These are phyloP conservation scores for Articulospora tetracladia DNA, from an alignment of 495 filamentous ascomycete species.

Conservation along the genomic window DNA sequence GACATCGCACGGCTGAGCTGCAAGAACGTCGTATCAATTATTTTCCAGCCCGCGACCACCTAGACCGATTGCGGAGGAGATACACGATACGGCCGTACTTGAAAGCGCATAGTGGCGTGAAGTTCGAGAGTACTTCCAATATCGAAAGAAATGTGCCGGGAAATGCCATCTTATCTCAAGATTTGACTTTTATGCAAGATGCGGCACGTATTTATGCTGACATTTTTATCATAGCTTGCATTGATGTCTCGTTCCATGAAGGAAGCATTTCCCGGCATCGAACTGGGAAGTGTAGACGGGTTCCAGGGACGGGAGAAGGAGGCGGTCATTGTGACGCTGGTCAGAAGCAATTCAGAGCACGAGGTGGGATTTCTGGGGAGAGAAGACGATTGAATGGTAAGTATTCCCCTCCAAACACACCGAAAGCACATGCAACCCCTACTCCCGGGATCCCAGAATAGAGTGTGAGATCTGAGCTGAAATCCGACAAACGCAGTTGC, in stretches of 20 bases:
- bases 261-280: slow-evolving; percentile 75
- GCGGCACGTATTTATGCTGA: slow-evolving; percentile 1
- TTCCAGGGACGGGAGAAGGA: slow-evolving; percentile 99
- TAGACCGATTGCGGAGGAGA: not conserved
- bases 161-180: not conserved
- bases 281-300: slow-evolving; percentile 91
- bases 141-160: not conserved
- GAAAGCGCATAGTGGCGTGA: not conserved
- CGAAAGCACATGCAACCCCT: not conserved
- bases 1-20: not conserved
- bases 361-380: slow-evolving; percentile 96
- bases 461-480: not conserved
- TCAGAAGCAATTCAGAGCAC: slow-evolving; percentile 79
- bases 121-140: not conserved
- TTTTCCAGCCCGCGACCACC: not conserved
- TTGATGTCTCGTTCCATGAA: slow-evolving; percentile 71
- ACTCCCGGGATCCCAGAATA: not conserved
- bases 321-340: slow-evolving; percentile 84
- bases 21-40: not conserved
- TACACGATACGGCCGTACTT: not conserved
- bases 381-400: slow-evolving; percentile 86
- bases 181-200: not conserved
- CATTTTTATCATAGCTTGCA: slow-evolving; percentile 48
- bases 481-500: slow-evolving; percentile 55
- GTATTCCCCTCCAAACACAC: not conserved